phyloP scores from a whole-genome alignment of 2,329 filamentous ascomycete genomes.

The Hymenoscyphus fraxineus region DNA sequence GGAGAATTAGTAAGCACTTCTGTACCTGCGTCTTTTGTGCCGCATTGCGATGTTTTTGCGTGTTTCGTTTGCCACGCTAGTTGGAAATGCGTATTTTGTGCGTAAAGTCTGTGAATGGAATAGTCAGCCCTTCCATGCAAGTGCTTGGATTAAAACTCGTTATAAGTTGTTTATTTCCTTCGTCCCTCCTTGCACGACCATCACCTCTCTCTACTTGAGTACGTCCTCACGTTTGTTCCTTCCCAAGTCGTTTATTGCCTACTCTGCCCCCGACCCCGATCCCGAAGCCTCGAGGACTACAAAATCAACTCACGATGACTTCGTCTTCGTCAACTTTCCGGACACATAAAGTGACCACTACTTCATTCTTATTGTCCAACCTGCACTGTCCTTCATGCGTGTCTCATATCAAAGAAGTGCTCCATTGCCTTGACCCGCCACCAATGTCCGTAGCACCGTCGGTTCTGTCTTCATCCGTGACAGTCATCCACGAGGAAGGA shows the following conservation, averaged over 20 bases:
- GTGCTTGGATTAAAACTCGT: background rate
- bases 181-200: background rate
- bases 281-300: background rate
- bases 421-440: conserved; percentile 48
- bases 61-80: background rate
- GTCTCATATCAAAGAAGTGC: conserved; percentile 57
- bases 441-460: conserved; percentile 62
- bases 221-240: background rate
- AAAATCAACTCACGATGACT: background rate
- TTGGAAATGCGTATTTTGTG: background rate
- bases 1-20: background rate
- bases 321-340: background rate
- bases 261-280: background rate
- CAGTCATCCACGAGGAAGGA: conserved; percentile 50
- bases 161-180: background rate
- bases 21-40: background rate
- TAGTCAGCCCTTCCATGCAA: background rate
- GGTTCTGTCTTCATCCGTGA: conserved; percentile 67
- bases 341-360: conserved; percentile 14
- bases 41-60: background rate
- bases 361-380: conserved; percentile 61
- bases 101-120: background rate
- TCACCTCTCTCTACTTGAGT: background rate
- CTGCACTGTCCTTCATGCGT: conserved; percentile 77
- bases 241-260: background rate